Percentiles rank a stretch among this genome's conserved stretches.
phyloP scores from a whole-genome alignment of 176 grass and related monocot genomes.

The Echinochloa phyllopogon region DNA sequence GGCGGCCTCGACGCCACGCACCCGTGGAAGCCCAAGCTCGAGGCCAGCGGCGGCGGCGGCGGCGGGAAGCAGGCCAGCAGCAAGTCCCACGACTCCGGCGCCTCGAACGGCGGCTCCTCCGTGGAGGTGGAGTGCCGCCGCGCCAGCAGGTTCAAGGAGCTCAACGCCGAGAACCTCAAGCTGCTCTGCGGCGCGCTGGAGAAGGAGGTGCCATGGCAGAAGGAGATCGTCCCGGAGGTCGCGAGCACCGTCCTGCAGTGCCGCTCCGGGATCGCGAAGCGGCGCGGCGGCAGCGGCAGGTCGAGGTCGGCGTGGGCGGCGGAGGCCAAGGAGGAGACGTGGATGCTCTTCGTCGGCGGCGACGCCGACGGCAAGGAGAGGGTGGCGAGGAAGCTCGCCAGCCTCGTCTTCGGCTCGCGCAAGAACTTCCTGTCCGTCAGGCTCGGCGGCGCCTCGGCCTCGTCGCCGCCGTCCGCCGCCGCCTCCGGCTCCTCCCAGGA shows the following conservation, averaged over 20 bases:
- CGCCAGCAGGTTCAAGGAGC: conserved; percentile 95
- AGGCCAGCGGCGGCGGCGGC: not conserved
- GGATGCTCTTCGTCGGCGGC: conserved; percentile 83
- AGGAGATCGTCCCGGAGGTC: conserved; percentile 74
- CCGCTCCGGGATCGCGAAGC: conserved; percentile 75
- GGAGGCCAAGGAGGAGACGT: conserved; percentile 80
- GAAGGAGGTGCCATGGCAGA: conserved; percentile 87
- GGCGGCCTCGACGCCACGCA: conserved; percentile 40
- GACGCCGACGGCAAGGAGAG: conserved; percentile 74
- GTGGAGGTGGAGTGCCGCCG: conserved; percentile 65
- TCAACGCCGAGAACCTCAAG: conserved; percentile 89
- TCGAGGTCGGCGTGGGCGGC: conserved; percentile 33
- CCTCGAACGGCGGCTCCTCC: conserved; percentile 60
- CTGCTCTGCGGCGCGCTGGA: conserved; percentile 73
- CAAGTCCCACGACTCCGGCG: conserved; percentile 49
- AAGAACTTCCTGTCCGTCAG: conserved; percentile 54
- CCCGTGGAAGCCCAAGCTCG: conserved; percentile 59
- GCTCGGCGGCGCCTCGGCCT: conserved; percentile 23
- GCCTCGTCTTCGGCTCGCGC: conserved; percentile 76
- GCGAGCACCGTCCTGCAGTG: conserved; percentile 78
- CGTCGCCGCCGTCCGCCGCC: conserved; percentile 36
- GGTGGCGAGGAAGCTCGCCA: conserved; percentile 76
- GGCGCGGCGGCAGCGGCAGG: conserved; percentile 56
- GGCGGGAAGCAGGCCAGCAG: not conserved
- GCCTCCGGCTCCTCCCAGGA: conserved; percentile 47